These are phyloP conservation scores for Diaporthe sp. DNA, from an alignment of 2,329 filamentous ascomycete species.

Conservation along the genomic window DNA sequence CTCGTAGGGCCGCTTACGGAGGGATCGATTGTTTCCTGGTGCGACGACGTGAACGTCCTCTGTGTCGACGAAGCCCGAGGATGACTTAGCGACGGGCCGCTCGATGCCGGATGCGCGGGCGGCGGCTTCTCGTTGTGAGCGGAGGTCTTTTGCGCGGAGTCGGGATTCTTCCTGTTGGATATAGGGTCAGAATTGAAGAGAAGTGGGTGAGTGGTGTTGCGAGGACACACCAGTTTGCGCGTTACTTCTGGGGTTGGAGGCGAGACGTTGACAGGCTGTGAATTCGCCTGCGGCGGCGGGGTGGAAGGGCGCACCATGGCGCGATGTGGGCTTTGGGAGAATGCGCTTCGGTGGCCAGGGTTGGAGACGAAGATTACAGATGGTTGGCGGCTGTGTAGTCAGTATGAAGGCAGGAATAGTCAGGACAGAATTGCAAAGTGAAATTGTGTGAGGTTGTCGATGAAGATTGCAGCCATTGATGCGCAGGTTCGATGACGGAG, in stretches of 20 bases:
- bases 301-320: slow-evolving; percentile 63
- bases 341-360: background rate
- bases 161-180: slow-evolving; percentile 81
- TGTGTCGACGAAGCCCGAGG: slow-evolving; percentile 80
- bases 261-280: slow-evolving; percentile 49
- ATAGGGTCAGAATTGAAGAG: slow-evolving; percentile 35
- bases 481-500: slow-evolving; percentile 7
- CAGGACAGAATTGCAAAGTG: background rate
- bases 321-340: background rate
- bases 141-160: slow-evolving; percentile 88
- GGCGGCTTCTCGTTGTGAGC: slow-evolving; percentile 78
- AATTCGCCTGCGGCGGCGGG: slow-evolving; percentile 54
- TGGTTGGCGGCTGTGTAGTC: background rate
- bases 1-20: slow-evolving; percentile 77
- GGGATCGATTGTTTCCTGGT: slow-evolving; percentile 54
- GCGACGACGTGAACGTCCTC: slow-evolving; percentile 68
- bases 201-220: no score
- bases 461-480: background rate
- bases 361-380: background rate
- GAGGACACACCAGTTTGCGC: slow-evolving; percentile 43
- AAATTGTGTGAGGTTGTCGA: background rate
- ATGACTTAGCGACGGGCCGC: slow-evolving; percentile 60
- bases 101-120: slow-evolving; percentile 58
- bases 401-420: background rate
- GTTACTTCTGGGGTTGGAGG: slow-evolving; percentile 68